A percentile compares a stretch with the other conserved stretches of the same genome.
Conservation (phyloP, 768 basidiomycete genomes). For the Calocybe gangraenosa region DNA sequence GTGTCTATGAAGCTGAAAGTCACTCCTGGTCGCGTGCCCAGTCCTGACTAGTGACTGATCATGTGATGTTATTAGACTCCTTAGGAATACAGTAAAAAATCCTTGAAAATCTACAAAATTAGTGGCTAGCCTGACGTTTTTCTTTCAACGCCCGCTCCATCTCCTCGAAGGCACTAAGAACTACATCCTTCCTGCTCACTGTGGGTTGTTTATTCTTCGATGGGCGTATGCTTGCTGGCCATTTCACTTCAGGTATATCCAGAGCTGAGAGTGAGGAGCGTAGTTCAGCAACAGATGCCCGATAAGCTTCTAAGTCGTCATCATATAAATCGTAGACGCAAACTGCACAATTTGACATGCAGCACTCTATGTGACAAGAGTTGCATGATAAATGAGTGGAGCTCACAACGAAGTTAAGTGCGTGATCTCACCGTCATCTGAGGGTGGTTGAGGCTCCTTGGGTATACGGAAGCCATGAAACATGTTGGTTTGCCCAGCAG, state of each 20-base stretch:
- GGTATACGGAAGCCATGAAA: conserved; percentile 61
- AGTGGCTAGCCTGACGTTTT: conserved; percentile 34
- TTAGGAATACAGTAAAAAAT: conserved; percentile 3
- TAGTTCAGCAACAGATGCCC: conserved; percentile 46
- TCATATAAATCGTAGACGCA: conserved; percentile 89
- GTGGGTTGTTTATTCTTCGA: conserved; percentile 2
- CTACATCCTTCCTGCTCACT: conserved; percentile 28
- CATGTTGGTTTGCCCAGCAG: conserved; percentile 16
- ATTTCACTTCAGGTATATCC: conserved; percentile 52
- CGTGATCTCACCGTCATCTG: conserved; percentile 53
- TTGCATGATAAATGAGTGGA: background rate
- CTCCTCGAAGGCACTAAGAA: conserved; percentile 68
- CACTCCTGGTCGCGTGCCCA: too few species aligned
- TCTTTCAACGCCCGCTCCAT: conserved; percentile 54
- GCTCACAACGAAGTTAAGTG: background rate
- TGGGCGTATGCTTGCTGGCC: conserved; percentile 55
- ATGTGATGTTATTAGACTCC: background rate
- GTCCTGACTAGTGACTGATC: too few species aligned
- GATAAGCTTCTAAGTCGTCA: conserved; percentile 64
- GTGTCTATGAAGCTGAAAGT: too few species aligned
- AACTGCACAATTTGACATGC: conserved; percentile 93
- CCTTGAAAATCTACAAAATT: conserved; percentile 12
- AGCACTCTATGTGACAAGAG: conserved; percentile 59
- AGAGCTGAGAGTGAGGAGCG: conserved; percentile 43
- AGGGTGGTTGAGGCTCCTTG: conserved; percentile 55